Base-by-base conservation (phyloP, 2,329 filamentous ascomycete genomes). In the Hymenotorrendiella dingleyae region DNA sequence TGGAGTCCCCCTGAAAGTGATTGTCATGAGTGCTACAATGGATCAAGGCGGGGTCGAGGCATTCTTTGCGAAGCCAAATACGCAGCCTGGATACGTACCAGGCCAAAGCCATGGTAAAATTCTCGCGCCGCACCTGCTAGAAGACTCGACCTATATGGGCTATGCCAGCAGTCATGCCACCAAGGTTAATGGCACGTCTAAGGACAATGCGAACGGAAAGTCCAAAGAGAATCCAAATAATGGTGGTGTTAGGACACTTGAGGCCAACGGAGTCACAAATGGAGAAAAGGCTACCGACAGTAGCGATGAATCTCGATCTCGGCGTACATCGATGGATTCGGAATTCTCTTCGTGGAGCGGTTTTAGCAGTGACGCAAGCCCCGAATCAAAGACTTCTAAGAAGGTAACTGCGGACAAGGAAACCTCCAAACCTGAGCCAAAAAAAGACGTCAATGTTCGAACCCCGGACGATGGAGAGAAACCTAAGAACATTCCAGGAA, bases 21-120 rank as follows among this genome's bases (percentile, higher is more conserved):
- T 95, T 24, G 78, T 97, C 59, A 98, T 98, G 93, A 96, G 90
- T 72, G 93, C 93, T 37, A 98, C 93, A 6, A 87, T 89, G 27
- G 87, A 97, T 62, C 81, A 95, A 45, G 82, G 91, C 47, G 79
- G 76, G 43, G 79, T 97, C 23, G 73, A 78, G 32, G 68, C 70
- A 0, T 97, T 95, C 62, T 96, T 97, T 51, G 65, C 67, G 35
- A 55, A 48, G 24, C 54, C 52, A 17, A 45, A 27, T 12, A 39
- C 46, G 12, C 17, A 39, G 24, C 47, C 55, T 16, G 45, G 39
- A n/a, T 65, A 68, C 5, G 47, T 54, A 24, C 53, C 56, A 24
- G 57, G 55, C 36, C 46, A 53, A 28, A 58, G 55, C 35, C 48
- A 54, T 34, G 49, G 51, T 8, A 53, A 35, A 29, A 36, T 52